Base-by-base conservation (phyloP, 176 grass and related monocot species). In the Zoysia japonica region DNA sequence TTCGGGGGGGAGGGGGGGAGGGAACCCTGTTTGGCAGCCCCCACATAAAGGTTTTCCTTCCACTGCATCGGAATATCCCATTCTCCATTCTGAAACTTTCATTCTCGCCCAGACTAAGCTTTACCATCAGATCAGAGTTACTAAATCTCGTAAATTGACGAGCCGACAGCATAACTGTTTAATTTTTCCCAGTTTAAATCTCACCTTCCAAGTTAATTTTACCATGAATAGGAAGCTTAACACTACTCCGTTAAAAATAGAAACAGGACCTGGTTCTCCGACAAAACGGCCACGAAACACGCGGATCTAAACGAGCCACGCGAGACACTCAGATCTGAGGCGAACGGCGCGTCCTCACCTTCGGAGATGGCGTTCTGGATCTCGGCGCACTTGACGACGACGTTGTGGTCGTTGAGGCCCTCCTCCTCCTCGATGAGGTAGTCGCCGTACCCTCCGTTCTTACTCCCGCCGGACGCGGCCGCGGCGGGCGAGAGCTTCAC, bases 381-480 rank as follows among this genome's bases (percentile, higher is more conserved):
- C 79, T 96, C 93, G 38, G 82, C 85, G 68, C 93, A 96, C 90
- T 93, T 96, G 63, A 84, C 82, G 48, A 96, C 93, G 71, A 93
- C 87, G 86, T 92, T 92, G 82, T 91, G 93, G 72, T 97, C 91
- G 82, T 93, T 97, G 76, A 97, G 88, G 9, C 93, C 93, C 77
- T 97, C 93, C 86, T 97, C 93, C 86, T 93, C 93, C 82, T 97
- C 93, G 65, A 97, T 97, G 83, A 97, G 83, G 83, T 39, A 89
- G 76, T 93, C 93, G 0, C 76, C 86, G 61, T 83, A 90, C 12
- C 84, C 84, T 54, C 77, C 84, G 81, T 88, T 88, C 88, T 92
- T 92, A 65, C 11, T 19, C 0, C 69, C 84, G 5, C 47, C 80
- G 1, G 81, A 3, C 43, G 64, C 37, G 50, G 86, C 78, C 48